These are phyloP conservation scores for Vaccinium corymbosum DNA, from an alignment of 148 eudicot genomes.

Conservation along the genomic window DNA sequence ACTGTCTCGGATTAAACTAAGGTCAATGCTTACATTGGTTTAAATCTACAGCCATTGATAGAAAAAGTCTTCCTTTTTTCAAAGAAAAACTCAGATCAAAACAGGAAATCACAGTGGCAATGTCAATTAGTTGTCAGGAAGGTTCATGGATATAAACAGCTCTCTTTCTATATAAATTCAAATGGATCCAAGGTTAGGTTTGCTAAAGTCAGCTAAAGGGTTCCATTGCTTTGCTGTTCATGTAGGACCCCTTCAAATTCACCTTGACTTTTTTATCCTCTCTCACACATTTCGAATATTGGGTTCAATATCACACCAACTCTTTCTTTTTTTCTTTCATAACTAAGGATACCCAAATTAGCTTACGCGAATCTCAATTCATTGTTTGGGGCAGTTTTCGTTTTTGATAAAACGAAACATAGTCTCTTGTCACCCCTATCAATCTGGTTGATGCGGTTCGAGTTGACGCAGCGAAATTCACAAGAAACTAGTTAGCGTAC, in stretches of 20 bases:
- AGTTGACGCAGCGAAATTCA: too few species aligned
- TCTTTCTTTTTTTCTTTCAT: not conserved
- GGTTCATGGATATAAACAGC: not conserved
- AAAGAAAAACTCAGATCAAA: not conserved
- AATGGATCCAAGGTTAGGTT: not conserved
- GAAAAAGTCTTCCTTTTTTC: not conserved
- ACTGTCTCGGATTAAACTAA: too few species aligned
- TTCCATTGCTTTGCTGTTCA: not conserved
- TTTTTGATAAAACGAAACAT: not conserved
- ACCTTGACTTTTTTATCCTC: not conserved
- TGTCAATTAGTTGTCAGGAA: not conserved
- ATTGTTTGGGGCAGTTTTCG: not conserved
- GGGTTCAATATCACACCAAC: not conserved
- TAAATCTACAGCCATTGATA: not conserved
- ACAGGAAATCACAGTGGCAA: not conserved
- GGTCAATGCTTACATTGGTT: too few species aligned
- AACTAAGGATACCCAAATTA: too few species aligned
- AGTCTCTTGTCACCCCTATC: not conserved
- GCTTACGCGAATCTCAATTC: too few species aligned
- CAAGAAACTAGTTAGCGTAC: too few species aligned
- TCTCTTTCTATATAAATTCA: not conserved
- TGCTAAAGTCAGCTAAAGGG: not conserved
- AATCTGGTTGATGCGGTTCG: not conserved
- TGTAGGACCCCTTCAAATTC: conserved; percentile 3
- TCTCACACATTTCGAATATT: not conserved